Conservation (phyloP, 805 yeast species). For the Nakazawaea laoshanensis region DNA sequence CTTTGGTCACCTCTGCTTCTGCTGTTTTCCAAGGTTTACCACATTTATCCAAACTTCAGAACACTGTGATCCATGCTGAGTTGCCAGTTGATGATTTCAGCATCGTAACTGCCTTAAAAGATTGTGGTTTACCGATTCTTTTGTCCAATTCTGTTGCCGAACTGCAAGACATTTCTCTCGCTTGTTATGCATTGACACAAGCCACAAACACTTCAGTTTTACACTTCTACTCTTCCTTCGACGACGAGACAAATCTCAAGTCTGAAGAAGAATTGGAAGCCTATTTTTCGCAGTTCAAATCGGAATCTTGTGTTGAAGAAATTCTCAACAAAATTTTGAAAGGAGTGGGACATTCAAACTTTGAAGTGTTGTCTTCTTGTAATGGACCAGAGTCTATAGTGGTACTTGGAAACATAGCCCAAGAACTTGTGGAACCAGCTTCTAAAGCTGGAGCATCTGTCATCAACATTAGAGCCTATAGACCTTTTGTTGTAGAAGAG, state of each 20-base stretch:
- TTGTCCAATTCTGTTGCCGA: constrained; percentile 58
- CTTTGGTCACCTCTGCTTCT: constrained; percentile 45
- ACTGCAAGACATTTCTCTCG: constrained; percentile 42
- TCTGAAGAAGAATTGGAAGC: too few relatives aligned
- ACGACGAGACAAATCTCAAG: constrained; percentile 10
- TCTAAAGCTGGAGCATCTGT: constrained; percentile 35
- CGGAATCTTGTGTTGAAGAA: too few relatives aligned
- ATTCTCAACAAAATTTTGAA: too few relatives aligned
- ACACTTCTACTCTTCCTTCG: constrained; percentile 50
- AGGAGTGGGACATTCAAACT: too few relatives aligned
- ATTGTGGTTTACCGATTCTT: constrained; percentile 53
- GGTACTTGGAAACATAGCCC: constrained; percentile 51
- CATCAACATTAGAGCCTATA: constrained; percentile 53
- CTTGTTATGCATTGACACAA: constrained; percentile 50
- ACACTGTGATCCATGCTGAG: constrained; percentile 54
- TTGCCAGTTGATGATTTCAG: constrained; percentile 57
- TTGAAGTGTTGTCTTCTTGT: too few relatives aligned
- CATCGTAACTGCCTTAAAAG: constrained; percentile 63
- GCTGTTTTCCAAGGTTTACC: constrained; percentile 56
- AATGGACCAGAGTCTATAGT: too few relatives aligned
- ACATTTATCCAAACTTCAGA: constrained; percentile 33
- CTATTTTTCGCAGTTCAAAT: too few relatives aligned
- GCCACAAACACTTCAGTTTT: constrained; percentile 48
- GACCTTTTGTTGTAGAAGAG: constrained; percentile 59
- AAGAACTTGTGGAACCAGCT: constrained; percentile 31